Percentiles rank a stretch among this genome's conserved stretches.
phyloP scores from a whole-genome alignment of 139 green algal genomes.

The Micractinium conductrix region DNA sequence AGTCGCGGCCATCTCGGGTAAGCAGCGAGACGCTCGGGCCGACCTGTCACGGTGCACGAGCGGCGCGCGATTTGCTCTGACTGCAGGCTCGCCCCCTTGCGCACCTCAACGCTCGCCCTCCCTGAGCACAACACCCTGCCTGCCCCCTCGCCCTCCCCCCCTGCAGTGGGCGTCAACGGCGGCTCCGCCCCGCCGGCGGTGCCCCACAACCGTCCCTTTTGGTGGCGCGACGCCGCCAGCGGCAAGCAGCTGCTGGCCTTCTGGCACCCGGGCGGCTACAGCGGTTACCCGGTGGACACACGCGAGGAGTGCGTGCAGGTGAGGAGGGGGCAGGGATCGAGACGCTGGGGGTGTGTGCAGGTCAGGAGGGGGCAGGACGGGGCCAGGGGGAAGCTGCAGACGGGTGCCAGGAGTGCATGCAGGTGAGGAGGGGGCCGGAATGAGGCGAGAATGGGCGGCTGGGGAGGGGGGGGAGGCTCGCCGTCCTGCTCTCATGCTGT shows the following conservation, averaged over 20 bases:
- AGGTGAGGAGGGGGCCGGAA: not conserved
- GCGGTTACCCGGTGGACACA: conserved; percentile 40
- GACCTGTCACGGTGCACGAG: too few species aligned
- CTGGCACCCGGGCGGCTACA: conserved; percentile 56
- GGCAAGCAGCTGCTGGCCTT: conserved; percentile 47
- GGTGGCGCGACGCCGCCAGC: conserved; percentile 48
- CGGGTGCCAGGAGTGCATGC: conserved; percentile 40
- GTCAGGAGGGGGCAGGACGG: too few species aligned
- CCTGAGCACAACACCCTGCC: too few species aligned
- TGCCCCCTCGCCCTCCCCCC: too few species aligned
- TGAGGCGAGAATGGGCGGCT: too few species aligned
- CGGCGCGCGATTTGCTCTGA: too few species aligned
- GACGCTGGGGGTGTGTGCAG: not conserved
- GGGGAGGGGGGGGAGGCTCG: too few species aligned
- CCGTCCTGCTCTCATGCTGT: too few species aligned
- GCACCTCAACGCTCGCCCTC: too few species aligned
- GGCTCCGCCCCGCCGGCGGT: conserved; percentile 51
- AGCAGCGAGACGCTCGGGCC: too few species aligned
- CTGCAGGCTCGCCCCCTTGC: too few species aligned
- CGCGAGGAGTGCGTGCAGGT: conserved; percentile 45
- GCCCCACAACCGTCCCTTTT: conserved; percentile 50
- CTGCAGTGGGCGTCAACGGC: conserved; percentile 51
- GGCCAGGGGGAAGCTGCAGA: too few species aligned
- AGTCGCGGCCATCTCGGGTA: conserved; percentile 38
- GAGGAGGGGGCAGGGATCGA: not conserved